Evolutionary conservation across 768 basidiomycete species (phyloP).

Genomic region (Tricholoma sp.): DNA sequence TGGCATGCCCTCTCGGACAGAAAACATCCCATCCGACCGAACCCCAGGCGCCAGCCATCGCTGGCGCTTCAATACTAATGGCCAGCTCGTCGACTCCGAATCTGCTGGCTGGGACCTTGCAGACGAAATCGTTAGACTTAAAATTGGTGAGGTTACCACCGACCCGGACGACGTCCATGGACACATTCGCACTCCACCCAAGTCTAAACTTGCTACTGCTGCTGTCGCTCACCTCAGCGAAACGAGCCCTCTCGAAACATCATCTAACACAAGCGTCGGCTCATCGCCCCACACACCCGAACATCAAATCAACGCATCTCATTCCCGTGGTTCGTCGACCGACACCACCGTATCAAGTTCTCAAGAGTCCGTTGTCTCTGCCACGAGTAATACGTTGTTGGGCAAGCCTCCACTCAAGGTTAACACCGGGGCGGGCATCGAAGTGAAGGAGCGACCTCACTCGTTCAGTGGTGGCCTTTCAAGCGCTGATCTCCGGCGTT

Average conservation of each 20-base stretch:
- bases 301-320: conserved; percentile 60
- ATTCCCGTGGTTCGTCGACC: conserved; percentile 80
- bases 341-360: conserved; percentile 63
- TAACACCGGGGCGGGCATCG: conserved; percentile 42
- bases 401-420: conserved; percentile 51
- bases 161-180: conserved; percentile 47
- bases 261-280: conserved; percentile 64
- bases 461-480: conserved; percentile 79
- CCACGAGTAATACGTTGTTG: conserved; percentile 52
- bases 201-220: conserved; percentile 50
- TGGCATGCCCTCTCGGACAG: conserved; percentile 46
- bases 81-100: conserved; percentile 57
- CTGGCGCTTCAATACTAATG: conserved; percentile 62
- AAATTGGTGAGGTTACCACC: conserved; percentile 50
- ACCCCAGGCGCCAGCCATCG: conserved; percentile 39
- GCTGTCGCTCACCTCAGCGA: conserved; percentile 55
- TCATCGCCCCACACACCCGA: conserved; percentile 70
- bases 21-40: conserved; percentile 35
- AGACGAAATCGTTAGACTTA: conserved; percentile 68
- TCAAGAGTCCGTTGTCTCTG: conserved; percentile 49
- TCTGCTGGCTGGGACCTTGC: conserved; percentile 65
- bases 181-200: conserved; percentile 65
- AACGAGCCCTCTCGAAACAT: conserved; percentile 67
- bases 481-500: conserved; percentile 64
- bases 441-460: conserved; percentile 73